phyloP scores from a whole-genome alignment of 176 grass and related monocot genomes.

The Carex cristatella region DNA sequence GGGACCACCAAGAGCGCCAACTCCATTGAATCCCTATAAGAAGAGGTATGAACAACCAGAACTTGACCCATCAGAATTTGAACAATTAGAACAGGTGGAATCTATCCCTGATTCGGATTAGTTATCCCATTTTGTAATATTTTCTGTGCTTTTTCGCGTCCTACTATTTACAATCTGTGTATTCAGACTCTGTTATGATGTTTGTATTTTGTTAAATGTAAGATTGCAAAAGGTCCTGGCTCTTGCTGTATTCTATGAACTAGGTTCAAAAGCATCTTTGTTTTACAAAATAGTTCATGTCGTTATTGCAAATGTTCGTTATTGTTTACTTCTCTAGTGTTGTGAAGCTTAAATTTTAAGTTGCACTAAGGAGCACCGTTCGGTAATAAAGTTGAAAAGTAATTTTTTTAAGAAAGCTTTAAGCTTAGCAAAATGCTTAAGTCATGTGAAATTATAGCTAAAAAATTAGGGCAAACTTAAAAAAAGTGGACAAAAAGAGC shows the following conservation, averaged over 20 bases:
- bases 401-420: too few species aligned
- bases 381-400: too few species aligned
- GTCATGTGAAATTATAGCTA: too few species aligned
- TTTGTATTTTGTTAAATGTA: not conserved
- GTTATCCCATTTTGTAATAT: not conserved
- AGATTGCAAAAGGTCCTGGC: not conserved
- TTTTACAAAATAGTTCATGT: too few species aligned
- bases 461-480: too few species aligned
- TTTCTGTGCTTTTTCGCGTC: not conserved
- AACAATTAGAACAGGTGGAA: not conserved
- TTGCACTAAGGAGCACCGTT: too few species aligned
- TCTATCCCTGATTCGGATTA: not conserved
- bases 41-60: not conserved
- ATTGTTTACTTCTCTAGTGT: too few species aligned
- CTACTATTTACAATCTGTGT: not conserved
- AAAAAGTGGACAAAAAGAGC: too few species aligned
- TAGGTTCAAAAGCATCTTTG: not conserved
- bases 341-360: too few species aligned
- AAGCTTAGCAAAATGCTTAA: too few species aligned
- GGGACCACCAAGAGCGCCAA: not conserved
- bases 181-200: not conserved
- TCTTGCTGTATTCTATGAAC: not conserved
- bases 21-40: conserved; percentile 22
- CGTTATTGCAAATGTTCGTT: too few species aligned
- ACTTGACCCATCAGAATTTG: not conserved